Evolutionary conservation across 768 basidiomycete genomes (phyloP).

Genomic region (Daedaleopsis nitida): DNA sequence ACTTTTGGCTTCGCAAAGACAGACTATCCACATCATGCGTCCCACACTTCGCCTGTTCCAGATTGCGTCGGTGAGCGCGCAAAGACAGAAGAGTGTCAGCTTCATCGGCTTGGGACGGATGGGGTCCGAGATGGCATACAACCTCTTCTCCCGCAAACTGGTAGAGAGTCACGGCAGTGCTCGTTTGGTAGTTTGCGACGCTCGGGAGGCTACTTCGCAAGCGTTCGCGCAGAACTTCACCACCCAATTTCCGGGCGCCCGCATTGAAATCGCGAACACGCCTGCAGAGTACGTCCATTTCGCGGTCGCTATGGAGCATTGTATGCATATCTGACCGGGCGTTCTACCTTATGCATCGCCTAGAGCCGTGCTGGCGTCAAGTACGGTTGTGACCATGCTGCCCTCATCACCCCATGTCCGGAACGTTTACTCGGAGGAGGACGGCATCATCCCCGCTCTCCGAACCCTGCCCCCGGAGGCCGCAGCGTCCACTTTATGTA

Average conservation of each 20-base stretch:
- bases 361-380: slow-evolving; percentile 66
- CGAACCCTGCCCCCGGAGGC: slow-evolving; percentile 40
- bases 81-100: slow-evolving; percentile 50
- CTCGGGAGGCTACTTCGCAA: slow-evolving; percentile 56
- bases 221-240: slow-evolving; percentile 60
- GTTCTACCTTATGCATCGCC: neutral
- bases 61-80: slow-evolving; percentile 10
- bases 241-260: slow-evolving; percentile 58
- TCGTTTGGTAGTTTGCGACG: slow-evolving; percentile 80
- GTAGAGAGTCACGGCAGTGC: slow-evolving; percentile 48
- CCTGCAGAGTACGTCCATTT: slow-evolving; percentile 69
- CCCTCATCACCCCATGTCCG: slow-evolving; percentile 90
- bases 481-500: slow-evolving; percentile 59
- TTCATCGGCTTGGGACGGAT: slow-evolving; percentile 90
- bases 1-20: neutral
- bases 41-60: slow-evolving; percentile 45
- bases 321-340: neutral
- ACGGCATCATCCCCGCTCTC: slow-evolving; percentile 69
- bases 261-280: slow-evolving; percentile 56
- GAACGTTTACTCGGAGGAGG: slow-evolving; percentile 62
- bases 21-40: slow-evolving; percentile 43
- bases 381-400: slow-evolving; percentile 84
- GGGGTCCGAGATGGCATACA: slow-evolving; percentile 86
- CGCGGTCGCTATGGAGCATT: neutral
- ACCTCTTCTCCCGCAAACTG: slow-evolving; percentile 77